Percentiles rank a stretch among this genome's conserved stretches.
These are phyloP conservation scores for Aspergillus egyptiacus DNA, from an alignment of 495 filamentous ascomycete genomes.

Conservation along the genomic window DNA sequence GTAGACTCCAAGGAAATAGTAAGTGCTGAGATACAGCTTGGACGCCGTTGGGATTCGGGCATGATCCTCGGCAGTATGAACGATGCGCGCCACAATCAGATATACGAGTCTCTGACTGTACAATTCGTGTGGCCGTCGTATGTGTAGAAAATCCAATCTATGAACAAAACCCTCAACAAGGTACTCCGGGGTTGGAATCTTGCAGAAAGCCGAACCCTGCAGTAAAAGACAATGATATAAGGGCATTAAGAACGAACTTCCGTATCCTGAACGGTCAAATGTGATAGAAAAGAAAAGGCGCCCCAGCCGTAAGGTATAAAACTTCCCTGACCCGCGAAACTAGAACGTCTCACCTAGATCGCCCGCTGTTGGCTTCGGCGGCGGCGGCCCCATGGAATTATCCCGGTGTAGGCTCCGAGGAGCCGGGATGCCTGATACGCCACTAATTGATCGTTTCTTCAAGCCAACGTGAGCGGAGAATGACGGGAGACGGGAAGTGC, in stretches of 20 bases:
- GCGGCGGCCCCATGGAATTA: constrained; percentile 50
- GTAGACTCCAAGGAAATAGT: constrained; percentile 23
- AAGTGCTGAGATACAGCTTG: constrained; percentile 44
- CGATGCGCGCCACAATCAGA: constrained; percentile 13
- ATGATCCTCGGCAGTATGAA: constrained; percentile 5
- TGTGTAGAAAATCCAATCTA: constrained; percentile 9
- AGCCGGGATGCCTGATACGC: constrained; percentile 46
- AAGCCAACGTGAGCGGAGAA: constrained; percentile 30
- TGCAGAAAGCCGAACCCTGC: constrained; percentile 14
- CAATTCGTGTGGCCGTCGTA: constrained; percentile 10
- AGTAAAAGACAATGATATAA: constrained; percentile 12
- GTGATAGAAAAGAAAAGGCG: constrained; percentile 13
- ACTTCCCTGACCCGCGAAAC: constrained; percentile 1
- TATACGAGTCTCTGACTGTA: constrained; percentile 20
- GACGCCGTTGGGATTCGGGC: constrained; percentile 27
- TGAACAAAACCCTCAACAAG: constrained; percentile 12
- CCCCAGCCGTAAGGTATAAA: constrained; percentile 21
- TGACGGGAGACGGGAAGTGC: constrained; percentile 31
- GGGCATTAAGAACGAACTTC: constrained; percentile 7
- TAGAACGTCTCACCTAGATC: constrained; percentile 67
- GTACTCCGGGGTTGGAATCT: constrained; percentile 1
- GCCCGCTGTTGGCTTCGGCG: constrained; percentile 44
- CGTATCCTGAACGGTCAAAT: constrained; percentile 16
- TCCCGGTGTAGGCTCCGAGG: constrained; percentile 44
- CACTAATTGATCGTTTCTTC: constrained; percentile 49